phyloP scores from a whole-genome alignment of 805 yeast genomes.

The Starmerella stigmatis region DNA sequence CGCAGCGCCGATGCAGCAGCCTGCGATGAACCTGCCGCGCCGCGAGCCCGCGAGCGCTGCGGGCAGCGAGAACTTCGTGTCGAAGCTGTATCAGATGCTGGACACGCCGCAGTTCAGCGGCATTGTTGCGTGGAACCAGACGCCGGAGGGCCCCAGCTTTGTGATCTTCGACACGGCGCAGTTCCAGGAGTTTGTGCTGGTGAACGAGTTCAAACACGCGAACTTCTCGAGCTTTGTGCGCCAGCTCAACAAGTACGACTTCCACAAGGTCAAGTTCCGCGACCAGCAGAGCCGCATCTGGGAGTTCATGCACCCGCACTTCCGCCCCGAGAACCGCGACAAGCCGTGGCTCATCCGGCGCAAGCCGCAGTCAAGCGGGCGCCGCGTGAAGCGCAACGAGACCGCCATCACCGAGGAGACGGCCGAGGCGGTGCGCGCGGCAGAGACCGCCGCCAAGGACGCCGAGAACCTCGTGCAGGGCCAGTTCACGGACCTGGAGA shows the following conservation, averaged over 20 bases:
- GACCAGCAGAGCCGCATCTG: slow-evolving; percentile 36
- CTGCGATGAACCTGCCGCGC: background rate
- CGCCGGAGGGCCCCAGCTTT: slow-evolving; percentile 66
- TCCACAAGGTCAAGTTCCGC: slow-evolving; percentile 79
- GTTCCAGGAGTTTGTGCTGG: slow-evolving; percentile 44
- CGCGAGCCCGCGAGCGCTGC: slow-evolving; percentile 1
- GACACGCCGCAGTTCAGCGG: slow-evolving; percentile 66
- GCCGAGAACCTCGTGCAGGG: slow-evolving; percentile 13
- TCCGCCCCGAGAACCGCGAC: slow-evolving; percentile 62
- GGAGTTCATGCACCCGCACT: slow-evolving; percentile 92
- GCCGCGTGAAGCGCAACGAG: slow-evolving; percentile 15
- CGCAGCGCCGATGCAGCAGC: background rate
- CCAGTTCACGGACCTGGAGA: slow-evolving; percentile 16
- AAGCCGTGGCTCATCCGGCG: slow-evolving; percentile 79
- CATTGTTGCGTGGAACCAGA: slow-evolving; percentile 70
- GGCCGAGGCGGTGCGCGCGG: slow-evolving; percentile 23
- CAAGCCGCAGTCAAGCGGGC: slow-evolving; percentile 33
- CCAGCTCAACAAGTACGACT: slow-evolving; percentile 91
- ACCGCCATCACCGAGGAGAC: slow-evolving; percentile 9
- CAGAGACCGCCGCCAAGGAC: slow-evolving; percentile 21
- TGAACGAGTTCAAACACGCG: slow-evolving; percentile 86
- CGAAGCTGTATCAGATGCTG: slow-evolving; percentile 55
- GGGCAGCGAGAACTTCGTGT: slow-evolving; percentile 23
- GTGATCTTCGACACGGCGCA: slow-evolving; percentile 56
- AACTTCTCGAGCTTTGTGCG: slow-evolving; percentile 93